phyloP scores from a whole-genome alignment of 805 yeast genomes.

The Candida easanensis region DNA sequence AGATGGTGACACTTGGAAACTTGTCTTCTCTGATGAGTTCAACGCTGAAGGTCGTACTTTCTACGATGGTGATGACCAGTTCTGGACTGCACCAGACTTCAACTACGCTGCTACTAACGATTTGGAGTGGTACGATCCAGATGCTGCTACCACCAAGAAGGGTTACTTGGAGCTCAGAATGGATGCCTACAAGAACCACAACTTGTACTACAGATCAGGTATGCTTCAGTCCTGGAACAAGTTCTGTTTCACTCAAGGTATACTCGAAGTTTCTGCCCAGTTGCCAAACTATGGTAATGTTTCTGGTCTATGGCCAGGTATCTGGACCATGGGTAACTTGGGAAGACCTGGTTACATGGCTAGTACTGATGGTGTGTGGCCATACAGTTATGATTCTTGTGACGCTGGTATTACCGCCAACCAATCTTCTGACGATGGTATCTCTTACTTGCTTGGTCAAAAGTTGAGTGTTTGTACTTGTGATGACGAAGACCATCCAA shows the following conservation, averaged over 20 bases:
- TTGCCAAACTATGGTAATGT: constrained; percentile 78
- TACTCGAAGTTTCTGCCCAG: constrained; percentile 69
- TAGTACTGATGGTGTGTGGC: constrained; percentile 93
- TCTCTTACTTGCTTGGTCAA: constrained; percentile 85
- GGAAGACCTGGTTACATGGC: constrained; percentile 91
- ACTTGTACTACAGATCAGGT: constrained; percentile 80
- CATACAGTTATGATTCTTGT: constrained; percentile 81
- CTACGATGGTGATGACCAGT: constrained; percentile 88
- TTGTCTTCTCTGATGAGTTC: constrained; percentile 91
- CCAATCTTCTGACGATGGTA: constrained; percentile 88
- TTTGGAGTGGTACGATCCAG: constrained; percentile 95
- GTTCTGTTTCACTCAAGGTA: constrained; percentile 84
- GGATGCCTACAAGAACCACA: constrained; percentile 82
- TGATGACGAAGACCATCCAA: constrained; percentile 82
- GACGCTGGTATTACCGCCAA: constrained; percentile 95
- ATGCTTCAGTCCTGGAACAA: constrained; percentile 93
- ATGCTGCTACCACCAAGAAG: constrained; percentile 72
- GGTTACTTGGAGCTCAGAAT: constrained; percentile 68
- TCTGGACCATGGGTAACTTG: constrained; percentile 92
- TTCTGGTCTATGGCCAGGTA: constrained; percentile 93
- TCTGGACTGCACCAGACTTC: constrained; percentile 81
- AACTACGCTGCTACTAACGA: constrained; percentile 87
- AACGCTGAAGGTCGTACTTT: constrained; percentile 87
- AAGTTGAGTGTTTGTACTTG: constrained; percentile 76
- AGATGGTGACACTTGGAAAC: constrained; percentile 66